These are phyloP conservation scores for Fistulifera pelliculosa DNA, from an alignment of 108 stramenopile species.

Conservation along the genomic window DNA sequence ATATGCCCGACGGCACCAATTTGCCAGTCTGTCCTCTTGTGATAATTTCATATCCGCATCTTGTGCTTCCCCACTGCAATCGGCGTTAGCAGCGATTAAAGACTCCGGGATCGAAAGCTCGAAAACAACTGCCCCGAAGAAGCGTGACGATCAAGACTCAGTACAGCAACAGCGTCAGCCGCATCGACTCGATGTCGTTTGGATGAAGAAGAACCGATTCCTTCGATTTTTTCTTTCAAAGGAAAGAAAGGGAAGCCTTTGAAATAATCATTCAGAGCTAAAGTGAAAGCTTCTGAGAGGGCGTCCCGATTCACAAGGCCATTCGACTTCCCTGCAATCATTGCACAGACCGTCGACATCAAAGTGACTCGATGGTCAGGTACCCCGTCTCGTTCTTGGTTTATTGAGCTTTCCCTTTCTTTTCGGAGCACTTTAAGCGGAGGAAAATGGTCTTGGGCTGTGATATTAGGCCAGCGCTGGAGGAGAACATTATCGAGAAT, in stretches of 20 bases:
- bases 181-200: too few relatives aligned
- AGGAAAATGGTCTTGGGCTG: background rate
- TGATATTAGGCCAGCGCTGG: background rate
- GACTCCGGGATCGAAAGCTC: background rate
- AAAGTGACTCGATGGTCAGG: background rate
- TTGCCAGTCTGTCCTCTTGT: slow-evolving; percentile 19
- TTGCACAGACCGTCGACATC: slow-evolving; percentile 46
- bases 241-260: too few relatives aligned
- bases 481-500: background rate
- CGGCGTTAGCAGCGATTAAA: background rate
- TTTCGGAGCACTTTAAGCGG: background rate
- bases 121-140: background rate
- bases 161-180: too few relatives aligned
- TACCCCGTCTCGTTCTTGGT: background rate
- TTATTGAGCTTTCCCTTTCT: background rate
- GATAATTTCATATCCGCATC: slow-evolving; percentile 2
- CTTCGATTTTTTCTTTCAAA: too few relatives aligned
- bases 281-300: slow-evolving; percentile 24
- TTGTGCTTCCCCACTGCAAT: background rate
- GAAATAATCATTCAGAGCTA: slow-evolving; percentile 13
- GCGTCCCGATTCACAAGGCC: slow-evolving; percentile 22
- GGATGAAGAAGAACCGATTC: too few relatives aligned
- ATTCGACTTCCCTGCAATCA: slow-evolving; percentile 44
- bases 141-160: too few relatives aligned
- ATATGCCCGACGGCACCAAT: slow-evolving; percentile 19